Conservation (phyloP, 768 basidiomycete species). For the Terana coerulea region DNA sequence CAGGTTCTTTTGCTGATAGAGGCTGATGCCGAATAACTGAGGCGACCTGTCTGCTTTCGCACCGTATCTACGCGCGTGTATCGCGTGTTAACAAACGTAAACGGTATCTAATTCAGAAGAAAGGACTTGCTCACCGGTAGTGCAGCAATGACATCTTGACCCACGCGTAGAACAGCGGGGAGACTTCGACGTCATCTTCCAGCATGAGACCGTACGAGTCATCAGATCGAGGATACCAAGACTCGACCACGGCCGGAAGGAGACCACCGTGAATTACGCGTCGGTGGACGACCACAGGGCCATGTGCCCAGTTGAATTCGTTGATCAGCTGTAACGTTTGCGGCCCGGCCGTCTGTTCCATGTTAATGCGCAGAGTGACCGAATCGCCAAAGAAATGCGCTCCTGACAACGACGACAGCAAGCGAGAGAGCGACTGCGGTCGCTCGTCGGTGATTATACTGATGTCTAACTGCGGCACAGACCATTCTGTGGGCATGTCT, state of each 20-base stretch:
- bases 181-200: conserved; percentile 86
- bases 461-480: conserved; percentile 62
- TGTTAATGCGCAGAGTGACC: conserved; percentile 60
- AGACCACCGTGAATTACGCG: conserved; percentile 78
- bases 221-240: conserved; percentile 78
- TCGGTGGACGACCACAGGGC: conserved; percentile 58
- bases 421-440: conserved; percentile 62
- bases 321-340: conserved; percentile 53
- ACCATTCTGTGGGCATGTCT: conserved; percentile 72
- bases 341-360: conserved; percentile 70
- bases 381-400: conserved; percentile 68
- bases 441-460: conserved; percentile 77
- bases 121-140: conserved; percentile 46
- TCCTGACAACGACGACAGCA: conserved; percentile 55
- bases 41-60: conserved; percentile 33
- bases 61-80: conserved; percentile 48
- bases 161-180: conserved; percentile 84
- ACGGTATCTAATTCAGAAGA: not conserved
- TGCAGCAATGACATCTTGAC: conserved; percentile 72
- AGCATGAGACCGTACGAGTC: conserved; percentile 76
- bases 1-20: conserved; percentile 83
- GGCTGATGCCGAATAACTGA: conserved; percentile 72
- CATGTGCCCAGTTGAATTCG: conserved; percentile 56
- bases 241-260: conserved; percentile 80
- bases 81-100: not conserved